These are phyloP conservation scores for Boletus subparvulus DNA, from an alignment of 768 basidiomycete genomes.

Conservation along the genomic window DNA sequence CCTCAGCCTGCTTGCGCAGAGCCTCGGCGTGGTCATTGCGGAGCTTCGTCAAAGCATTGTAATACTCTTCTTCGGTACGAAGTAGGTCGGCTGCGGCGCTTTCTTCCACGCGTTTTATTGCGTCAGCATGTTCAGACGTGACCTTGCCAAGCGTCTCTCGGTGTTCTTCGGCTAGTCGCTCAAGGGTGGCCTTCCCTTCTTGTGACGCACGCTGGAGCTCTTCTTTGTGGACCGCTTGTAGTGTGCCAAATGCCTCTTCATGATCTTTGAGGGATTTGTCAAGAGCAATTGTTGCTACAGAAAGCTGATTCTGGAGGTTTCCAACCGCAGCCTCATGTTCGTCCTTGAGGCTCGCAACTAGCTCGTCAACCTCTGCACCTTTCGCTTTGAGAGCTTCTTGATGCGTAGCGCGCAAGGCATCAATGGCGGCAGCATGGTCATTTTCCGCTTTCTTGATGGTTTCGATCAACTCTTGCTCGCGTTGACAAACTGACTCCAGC, in stretches of 20 bases:
- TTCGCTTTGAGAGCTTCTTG: slow-evolving; percentile 43
- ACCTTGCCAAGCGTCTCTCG: slow-evolving; percentile 49
- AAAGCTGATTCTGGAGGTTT: slow-evolving; percentile 45
- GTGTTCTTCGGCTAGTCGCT: slow-evolving; percentile 52
- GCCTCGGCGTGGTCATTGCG: slow-evolving; percentile 69
- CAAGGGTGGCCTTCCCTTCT: slow-evolving; percentile 53
- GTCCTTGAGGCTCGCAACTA: slow-evolving; percentile 46
- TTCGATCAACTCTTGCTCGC: slow-evolving; percentile 54
- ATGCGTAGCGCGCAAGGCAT: slow-evolving; percentile 46
- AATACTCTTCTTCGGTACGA: slow-evolving; percentile 78
- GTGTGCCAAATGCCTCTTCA: slow-evolving; percentile 56
- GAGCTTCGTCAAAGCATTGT: slow-evolving; percentile 75
- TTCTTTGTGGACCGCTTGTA: slow-evolving; percentile 53
- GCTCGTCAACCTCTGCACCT: slow-evolving; percentile 40
- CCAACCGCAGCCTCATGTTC: slow-evolving; percentile 46
- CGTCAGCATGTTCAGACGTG: slow-evolving; percentile 52
- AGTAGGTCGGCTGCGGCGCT: slow-evolving; percentile 56
- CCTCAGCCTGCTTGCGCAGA: slow-evolving; percentile 58
- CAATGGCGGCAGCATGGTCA: slow-evolving; percentile 50
- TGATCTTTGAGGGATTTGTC: slow-evolving; percentile 56
- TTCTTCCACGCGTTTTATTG: slow-evolving; percentile 61
- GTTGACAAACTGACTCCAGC: slow-evolving; percentile 56
- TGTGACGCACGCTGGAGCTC: slow-evolving; percentile 52
- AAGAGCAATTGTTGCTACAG: slow-evolving; percentile 41
- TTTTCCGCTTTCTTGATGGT: slow-evolving; percentile 49